phyloP scores from a whole-genome alignment of 2,329 filamentous ascomycete genomes.

The Arthrobotrys sinensis region DNA sequence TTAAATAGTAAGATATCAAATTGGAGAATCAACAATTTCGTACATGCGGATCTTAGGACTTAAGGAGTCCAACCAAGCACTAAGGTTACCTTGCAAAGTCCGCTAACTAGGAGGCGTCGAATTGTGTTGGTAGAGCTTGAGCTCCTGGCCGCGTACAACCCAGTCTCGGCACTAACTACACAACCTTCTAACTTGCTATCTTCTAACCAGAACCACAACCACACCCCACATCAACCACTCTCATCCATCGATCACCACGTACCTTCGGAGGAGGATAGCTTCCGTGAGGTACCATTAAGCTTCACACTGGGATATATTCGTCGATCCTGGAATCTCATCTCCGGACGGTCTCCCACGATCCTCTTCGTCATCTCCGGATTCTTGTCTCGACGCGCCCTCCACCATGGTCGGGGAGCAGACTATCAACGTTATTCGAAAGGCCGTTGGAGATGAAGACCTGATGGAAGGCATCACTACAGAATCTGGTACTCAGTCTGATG shows the following conservation, averaged over 20 bases:
- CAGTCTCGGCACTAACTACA: neutral
- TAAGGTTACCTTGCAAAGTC: too few relatives aligned
- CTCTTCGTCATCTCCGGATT: neutral
- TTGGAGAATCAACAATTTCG: too few relatives aligned
- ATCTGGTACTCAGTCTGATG: neutral
- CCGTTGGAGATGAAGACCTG: conserved; percentile 54
- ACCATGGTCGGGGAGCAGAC: conserved; percentile 58
- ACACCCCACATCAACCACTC: conserved; percentile 4
- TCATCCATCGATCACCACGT: neutral
- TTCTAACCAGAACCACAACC: neutral
- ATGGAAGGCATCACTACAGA: conserved; percentile 51
- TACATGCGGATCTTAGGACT: too few relatives aligned
- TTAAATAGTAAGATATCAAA: too few relatives aligned
- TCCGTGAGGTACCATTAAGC: neutral
- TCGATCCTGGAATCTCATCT: neutral
- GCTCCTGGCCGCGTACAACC: conserved; percentile 1
- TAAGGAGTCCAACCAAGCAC: too few relatives aligned
- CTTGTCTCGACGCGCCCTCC: conserved; percentile 6
- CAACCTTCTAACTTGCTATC: neutral
- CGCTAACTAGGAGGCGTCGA: too few relatives aligned
- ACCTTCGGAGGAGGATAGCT: neutral
- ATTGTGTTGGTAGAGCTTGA: conserved; percentile 12
- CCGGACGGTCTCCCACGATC: neutral
- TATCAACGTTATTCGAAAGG: conserved; percentile 59
- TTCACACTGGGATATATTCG: neutral